Evolutionary conservation across 768 basidiomycete species (phyloP).

Genomic region (Pleurotus platypus): DNA sequence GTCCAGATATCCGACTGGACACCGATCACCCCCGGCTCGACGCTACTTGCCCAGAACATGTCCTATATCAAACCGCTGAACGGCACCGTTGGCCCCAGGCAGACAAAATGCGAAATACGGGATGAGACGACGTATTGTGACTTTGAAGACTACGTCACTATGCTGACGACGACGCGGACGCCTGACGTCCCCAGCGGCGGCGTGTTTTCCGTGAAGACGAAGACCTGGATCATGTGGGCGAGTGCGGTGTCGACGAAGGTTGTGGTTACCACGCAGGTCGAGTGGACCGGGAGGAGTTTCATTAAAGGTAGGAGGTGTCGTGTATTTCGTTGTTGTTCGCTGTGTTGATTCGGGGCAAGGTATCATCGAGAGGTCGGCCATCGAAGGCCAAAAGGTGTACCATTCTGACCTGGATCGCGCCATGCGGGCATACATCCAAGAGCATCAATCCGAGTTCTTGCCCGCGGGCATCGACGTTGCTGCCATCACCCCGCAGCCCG

Average conservation of each 20-base stretch:
- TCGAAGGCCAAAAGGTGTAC: constrained; percentile 90
- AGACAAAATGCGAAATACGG: constrained; percentile 92
- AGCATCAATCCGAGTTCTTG: constrained; percentile 87
- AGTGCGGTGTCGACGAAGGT: constrained; percentile 72
- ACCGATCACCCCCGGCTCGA: constrained; percentile 59
- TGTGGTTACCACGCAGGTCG: constrained; percentile 85
- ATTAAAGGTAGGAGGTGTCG: constrained; percentile 70
- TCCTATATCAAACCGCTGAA: constrained; percentile 94
- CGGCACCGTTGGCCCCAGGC: constrained; percentile 86
- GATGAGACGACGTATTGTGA: constrained; percentile 83
- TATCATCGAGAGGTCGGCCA: constrained; percentile 87
- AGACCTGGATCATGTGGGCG: constrained; percentile 95
- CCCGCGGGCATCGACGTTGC: constrained; percentile 72
- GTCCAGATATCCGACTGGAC: constrained; percentile 96
- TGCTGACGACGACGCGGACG: constrained; percentile 85
- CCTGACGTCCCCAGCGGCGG: constrained; percentile 95
- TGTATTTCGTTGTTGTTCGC: background rate
- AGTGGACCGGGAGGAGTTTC: constrained; percentile 96
- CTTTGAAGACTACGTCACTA: constrained; percentile 78
- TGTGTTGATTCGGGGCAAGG: constrained; percentile 39
- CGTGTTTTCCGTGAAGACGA: constrained; percentile 90
- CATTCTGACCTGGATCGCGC: constrained; percentile 78
- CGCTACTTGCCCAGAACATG: constrained; percentile 82
- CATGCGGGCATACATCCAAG: constrained; percentile 86
- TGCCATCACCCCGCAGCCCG: constrained; percentile 40